phyloP scores from a whole-genome alignment of 768 basidiomycete species.

The Rhodotorula toruloides region DNA sequence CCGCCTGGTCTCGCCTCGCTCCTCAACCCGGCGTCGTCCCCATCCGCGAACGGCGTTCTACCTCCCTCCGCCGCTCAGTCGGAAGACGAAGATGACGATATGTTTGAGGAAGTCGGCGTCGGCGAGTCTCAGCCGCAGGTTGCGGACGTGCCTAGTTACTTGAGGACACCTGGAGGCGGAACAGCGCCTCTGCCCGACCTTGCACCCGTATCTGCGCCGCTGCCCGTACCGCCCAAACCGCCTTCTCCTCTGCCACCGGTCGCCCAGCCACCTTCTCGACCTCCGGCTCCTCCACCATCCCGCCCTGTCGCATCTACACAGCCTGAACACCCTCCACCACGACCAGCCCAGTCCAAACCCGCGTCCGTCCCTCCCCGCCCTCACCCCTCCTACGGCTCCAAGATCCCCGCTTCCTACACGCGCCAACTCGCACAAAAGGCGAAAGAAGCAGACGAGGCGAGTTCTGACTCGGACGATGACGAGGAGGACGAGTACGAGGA shows the following conservation, averaged over 20 bases:
- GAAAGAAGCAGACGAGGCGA: neutral
- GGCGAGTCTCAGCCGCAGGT: neutral
- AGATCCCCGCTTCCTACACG: neutral
- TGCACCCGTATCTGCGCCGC: neutral
- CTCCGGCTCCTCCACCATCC: too few relatives aligned
- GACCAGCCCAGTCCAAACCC: neutral
- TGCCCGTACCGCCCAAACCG: neutral
- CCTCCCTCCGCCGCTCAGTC: neutral
- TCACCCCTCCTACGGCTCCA: neutral
- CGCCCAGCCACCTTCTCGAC: too few relatives aligned
- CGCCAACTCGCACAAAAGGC: neutral
- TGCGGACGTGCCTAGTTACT: conserved; percentile 1
- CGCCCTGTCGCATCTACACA: neutral
- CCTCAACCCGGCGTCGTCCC: neutral
- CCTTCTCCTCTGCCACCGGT: too few relatives aligned
- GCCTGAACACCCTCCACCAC: neutral
- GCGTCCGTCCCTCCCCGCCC: neutral
- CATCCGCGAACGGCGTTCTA: neutral
- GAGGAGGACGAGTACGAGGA: neutral
- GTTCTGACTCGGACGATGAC: too few relatives aligned
- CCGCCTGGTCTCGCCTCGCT: neutral
- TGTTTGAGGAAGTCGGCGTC: conserved; percentile 9
- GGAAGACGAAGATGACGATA: conserved; percentile 8
- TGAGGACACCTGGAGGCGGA: too few relatives aligned
- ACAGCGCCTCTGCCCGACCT: neutral